Percentiles rank a stretch among this genome's conserved stretches.
phyloP scores from a whole-genome alignment of 257 asterid species.

The Plectranthus barbatus region DNA sequence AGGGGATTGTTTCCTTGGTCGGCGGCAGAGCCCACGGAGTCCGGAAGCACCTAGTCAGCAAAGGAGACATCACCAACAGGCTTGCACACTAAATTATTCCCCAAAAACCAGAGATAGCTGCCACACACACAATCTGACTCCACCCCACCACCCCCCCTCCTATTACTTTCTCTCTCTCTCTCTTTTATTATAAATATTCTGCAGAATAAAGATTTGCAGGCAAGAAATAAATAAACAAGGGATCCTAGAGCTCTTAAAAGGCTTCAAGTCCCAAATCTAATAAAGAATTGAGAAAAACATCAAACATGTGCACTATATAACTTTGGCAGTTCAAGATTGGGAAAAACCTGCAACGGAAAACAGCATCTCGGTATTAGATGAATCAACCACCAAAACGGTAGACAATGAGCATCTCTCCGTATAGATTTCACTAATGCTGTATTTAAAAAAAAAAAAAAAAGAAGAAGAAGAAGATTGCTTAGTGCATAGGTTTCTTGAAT shows the following conservation, averaged over 20 bases:
- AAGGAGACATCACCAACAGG: constrained; percentile 68
- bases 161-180: constrained; percentile 15
- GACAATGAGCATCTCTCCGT: constrained; percentile 74
- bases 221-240: neutral
- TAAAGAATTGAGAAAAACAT: constrained; percentile 26
- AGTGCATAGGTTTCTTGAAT: constrained; percentile 10
- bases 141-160: constrained; percentile 34
- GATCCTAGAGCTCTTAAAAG: constrained; percentile 23
- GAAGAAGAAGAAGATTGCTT: constrained; percentile 7
- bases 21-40: constrained; percentile 88
- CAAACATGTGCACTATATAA: constrained; percentile 29
- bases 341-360: constrained; percentile 55
- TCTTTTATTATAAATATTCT: constrained; percentile 9
- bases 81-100: constrained; percentile 60
- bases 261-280: constrained; percentile 37
- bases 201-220: constrained; percentile 24
- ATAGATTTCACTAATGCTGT: constrained; percentile 27
- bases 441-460: constrained; percentile 10
- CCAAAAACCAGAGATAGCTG: constrained; percentile 33
- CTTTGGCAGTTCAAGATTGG: constrained; percentile 17
- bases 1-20: constrained; percentile 73
- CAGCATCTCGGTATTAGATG: constrained; percentile 70
- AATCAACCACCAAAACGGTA: constrained; percentile 52
- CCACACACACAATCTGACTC: constrained; percentile 43
- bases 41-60: constrained; percentile 72